These are phyloP conservation scores for Iberis pinnata DNA, from an alignment of 345 rosid species.

Conservation along the genomic window DNA sequence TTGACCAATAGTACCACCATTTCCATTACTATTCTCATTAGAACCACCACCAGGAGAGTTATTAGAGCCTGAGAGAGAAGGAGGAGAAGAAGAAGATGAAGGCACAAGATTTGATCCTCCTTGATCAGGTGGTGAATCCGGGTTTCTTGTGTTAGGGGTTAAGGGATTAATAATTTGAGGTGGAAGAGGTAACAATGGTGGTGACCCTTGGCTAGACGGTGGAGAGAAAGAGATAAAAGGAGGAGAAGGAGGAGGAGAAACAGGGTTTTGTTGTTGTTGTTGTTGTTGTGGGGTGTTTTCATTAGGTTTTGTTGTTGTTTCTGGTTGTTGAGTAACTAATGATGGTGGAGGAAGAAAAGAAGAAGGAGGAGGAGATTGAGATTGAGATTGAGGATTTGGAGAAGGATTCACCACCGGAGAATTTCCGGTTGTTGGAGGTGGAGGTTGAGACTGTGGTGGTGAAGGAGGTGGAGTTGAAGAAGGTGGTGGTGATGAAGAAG, in stretches of 20 bases:
- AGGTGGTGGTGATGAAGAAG: constrained; percentile 25
- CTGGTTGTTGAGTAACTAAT: constrained; percentile 18
- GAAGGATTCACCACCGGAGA: constrained; percentile 16
- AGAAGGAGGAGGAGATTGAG: constrained; percentile 26
- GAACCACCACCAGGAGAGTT: background rate
- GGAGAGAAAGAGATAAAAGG: constrained; percentile 13
- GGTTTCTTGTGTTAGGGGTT: constrained; percentile 17
- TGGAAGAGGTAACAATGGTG: constrained; percentile 8
- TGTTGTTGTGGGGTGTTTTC: constrained; percentile 7
- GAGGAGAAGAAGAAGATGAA: constrained; percentile 27
- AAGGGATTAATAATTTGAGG: constrained; percentile 3
- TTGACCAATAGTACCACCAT: constrained; percentile 10
- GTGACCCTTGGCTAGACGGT: constrained; percentile 19
- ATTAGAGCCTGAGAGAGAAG: constrained; percentile 15
- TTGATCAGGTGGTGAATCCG: constrained; percentile 15
- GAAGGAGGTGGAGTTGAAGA: constrained; percentile 26
- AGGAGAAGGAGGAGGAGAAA: constrained; percentile 19
- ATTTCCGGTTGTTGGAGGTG: constrained; percentile 19
- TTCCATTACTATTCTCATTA: constrained; percentile 5
- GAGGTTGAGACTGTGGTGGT: constrained; percentile 27
- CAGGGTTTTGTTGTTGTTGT: background rate
- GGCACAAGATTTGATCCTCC: constrained; percentile 18
- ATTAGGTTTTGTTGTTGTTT: constrained; percentile 6
- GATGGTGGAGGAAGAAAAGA: constrained; percentile 24
- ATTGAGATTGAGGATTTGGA: constrained; percentile 4